A percentile compares a stretch with the other conserved stretches of the same genome.
Conservation (phyloP, 345 rosid genomes). For the Populus deltoides region DNA sequence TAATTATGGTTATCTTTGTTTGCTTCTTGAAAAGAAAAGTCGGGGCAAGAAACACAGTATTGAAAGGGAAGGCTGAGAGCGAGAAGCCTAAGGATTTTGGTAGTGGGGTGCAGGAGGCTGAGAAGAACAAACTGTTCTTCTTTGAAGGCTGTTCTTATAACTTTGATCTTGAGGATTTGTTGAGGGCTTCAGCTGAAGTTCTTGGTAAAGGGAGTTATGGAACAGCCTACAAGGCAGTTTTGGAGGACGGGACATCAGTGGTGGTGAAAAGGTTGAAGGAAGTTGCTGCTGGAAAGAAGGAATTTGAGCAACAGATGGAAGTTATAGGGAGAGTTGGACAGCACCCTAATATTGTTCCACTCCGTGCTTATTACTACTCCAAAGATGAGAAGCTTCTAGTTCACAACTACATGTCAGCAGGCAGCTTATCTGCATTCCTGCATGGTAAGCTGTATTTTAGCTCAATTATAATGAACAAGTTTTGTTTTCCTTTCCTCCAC, state of each 20-base stretch:
- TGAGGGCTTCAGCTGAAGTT: conserved; percentile 90
- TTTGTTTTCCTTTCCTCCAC: neutral
- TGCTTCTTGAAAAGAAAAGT: conserved; percentile 42
- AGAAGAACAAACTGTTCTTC: conserved; percentile 77
- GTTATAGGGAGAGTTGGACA: conserved; percentile 50
- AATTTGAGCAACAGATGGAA: conserved; percentile 79
- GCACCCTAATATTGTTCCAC: conserved; percentile 57
- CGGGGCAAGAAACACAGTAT: conserved; percentile 17
- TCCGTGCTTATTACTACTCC: conserved; percentile 53
- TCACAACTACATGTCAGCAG: conserved; percentile 52
- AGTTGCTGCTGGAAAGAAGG: conserved; percentile 63
- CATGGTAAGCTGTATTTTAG: conserved; percentile 41
- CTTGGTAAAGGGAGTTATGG: conserved; percentile 86
- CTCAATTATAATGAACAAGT: too few relatives aligned
- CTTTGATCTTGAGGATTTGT: conserved; percentile 77
- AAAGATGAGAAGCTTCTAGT: conserved; percentile 68
- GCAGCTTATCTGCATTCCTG: conserved; percentile 64
- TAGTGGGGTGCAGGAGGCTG: conserved; percentile 83
- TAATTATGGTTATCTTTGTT: conserved; percentile 31
- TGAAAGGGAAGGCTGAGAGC: conserved; percentile 33
- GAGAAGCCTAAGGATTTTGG: conserved; percentile 69
- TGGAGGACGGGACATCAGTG: conserved; percentile 72
- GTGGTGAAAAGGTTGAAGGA: conserved; percentile 85
- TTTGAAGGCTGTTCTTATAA: conserved; percentile 57
- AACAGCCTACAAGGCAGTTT: conserved; percentile 69